Base-by-base conservation (phyloP, 768 basidiomycete species). In the Lactarius hengduanensis region DNA sequence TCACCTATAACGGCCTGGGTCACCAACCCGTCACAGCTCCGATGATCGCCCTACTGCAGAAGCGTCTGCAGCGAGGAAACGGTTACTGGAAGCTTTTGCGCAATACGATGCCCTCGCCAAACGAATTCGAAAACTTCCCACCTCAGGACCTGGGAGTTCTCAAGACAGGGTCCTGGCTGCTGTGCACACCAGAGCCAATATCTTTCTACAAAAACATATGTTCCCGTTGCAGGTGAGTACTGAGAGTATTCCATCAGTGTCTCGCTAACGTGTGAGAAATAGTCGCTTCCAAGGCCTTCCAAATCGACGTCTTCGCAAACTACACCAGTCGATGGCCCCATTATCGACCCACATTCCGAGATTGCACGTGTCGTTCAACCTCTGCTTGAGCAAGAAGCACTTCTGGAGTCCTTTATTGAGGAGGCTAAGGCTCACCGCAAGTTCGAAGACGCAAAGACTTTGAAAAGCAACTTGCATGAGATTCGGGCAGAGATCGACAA, bases 161-260 rank as follows among this genome's bases (percentile, higher is more conserved):
- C 93, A 95, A 71, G 90, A 93, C 65, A 85, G 89, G 43, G 83
- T 99, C 8, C 94, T 97, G 75, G 79, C 82, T 22, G 94, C 95
- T 0, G 87, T 99, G 22, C 80, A 86, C 64, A 84, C 84, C 3
- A 82, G 91, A 3, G 91, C 93, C 0, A 91, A 84, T 66, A 54
- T 87, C 32, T 98, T 96, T 74, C 77, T 99, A 69, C 89, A 92
- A 74, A 92, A 90, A 72, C 87, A 97, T 70, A 94, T 98, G 91
- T 88, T 92, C 65, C 88, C 91, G 20, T 78, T 96, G 9, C 89
- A 94, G 81, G 90, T 87, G 64, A 20, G 78, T 73, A 62, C n/a
- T 36, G 30, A 32, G 22, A 28, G n/a, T 65, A 30, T 59, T 53
- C 22, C 26, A 43, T 43, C 38, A 28, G 28, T 22, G 8, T 66